These are phyloP conservation scores for Phlebopus sp. DNA, from an alignment of 1,284 basidiomycete species.

Conservation along the genomic window DNA sequence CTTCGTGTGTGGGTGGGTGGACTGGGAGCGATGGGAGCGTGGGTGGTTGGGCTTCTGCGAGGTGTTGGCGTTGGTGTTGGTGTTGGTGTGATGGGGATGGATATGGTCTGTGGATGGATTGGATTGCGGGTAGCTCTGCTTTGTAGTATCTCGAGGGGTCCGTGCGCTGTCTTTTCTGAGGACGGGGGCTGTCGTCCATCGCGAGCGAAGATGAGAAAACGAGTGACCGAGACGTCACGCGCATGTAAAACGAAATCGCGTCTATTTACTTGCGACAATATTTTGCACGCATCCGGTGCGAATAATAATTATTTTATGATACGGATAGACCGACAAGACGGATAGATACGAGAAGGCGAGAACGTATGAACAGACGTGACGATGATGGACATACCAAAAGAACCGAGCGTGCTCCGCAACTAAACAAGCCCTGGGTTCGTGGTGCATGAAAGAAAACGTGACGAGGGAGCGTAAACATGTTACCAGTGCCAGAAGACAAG, in stretches of 20 bases:
- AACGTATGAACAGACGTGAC: too few species aligned
- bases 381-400: too few species aligned
- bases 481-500: too few species aligned
- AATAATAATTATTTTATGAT: too few species aligned
- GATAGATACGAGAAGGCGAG: too few species aligned
- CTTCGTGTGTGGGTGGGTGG: conserved; percentile 58
- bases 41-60: conserved; percentile 51
- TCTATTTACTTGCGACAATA: too few species aligned
- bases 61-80: conserved; percentile 38
- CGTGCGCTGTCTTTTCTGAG: conserved; percentile 26
- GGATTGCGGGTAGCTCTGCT: neutral
- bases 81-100: neutral
- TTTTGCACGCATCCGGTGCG: too few species aligned
- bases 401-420: too few species aligned
- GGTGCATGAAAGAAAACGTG: too few species aligned
- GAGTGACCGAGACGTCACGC: conserved; percentile 29
- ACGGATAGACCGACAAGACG: too few species aligned
- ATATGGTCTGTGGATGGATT: neutral
- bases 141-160: conserved; percentile 3
- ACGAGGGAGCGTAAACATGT: too few species aligned
- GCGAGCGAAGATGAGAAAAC: neutral
- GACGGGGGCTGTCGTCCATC: conserved; percentile 28
- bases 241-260: conserved; percentile 30
- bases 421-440: too few species aligned
- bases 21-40: conserved; percentile 56